Percentiles rank a stretch among this genome's conserved stretches.
Conservation (phyloP, 345 rosid genomes). For the Populus pruinosa region DNA sequence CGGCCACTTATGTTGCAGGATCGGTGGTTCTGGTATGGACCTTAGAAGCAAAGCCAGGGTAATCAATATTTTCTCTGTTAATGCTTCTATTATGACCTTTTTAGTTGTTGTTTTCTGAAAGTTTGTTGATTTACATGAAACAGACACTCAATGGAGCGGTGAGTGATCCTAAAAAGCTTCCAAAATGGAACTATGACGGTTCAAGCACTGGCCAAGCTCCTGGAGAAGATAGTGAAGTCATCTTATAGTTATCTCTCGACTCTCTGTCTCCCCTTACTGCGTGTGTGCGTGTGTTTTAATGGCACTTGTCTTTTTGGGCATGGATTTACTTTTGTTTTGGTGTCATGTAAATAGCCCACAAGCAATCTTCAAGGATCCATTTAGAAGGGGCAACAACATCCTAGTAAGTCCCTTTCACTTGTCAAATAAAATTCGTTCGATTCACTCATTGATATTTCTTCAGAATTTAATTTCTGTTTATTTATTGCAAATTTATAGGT, state of each 20-base stretch:
- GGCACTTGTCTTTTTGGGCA: not conserved
- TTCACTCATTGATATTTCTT: not conserved
- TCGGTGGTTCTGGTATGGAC: conserved; percentile 28
- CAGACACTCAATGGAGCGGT: conserved; percentile 10
- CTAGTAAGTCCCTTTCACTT: conserved; percentile 44
- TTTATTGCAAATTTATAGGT: conserved; percentile 38
- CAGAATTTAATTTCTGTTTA: not conserved
- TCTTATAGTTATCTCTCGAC: conserved; percentile 7
- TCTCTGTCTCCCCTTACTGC: not conserved
- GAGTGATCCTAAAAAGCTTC: conserved; percentile 14
- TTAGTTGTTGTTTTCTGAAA: not conserved
- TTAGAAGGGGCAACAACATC: conserved; percentile 82
- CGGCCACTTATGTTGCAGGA: conserved; percentile 7
- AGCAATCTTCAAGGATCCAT: conserved; percentile 89
- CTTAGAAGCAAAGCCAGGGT: conserved; percentile 29
- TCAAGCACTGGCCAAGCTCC: conserved; percentile 23
- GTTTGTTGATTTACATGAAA: not conserved
- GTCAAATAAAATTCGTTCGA: too few relatives aligned
- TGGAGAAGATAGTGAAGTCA: conserved; percentile 28
- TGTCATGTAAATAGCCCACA: conserved; percentile 6
- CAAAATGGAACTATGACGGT: conserved; percentile 28
- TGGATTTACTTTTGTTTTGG: not conserved
- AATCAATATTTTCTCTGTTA: not conserved
- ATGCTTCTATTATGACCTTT: not conserved
- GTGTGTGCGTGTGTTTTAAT: not conserved